Evolutionary conservation across 1,284 basidiomycete species (phyloP).

Genomic region (Cryptococcus amylolentus): DNA sequence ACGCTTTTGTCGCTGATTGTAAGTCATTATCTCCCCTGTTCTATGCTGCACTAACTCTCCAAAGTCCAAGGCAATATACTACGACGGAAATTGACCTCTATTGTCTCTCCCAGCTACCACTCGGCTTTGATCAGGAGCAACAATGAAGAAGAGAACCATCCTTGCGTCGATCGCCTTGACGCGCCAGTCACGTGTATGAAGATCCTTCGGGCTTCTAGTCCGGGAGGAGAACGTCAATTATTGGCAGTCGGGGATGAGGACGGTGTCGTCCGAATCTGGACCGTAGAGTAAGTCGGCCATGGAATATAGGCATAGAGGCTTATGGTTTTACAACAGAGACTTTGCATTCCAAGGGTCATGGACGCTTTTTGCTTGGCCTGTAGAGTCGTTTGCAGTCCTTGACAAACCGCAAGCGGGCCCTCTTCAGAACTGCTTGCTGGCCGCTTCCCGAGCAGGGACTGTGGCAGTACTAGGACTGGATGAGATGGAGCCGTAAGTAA

Average conservation of each 20-base stretch:
- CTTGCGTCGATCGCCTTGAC: constrained; percentile 30
- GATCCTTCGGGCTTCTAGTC: constrained; percentile 5
- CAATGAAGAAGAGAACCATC: not conserved
- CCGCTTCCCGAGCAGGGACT: constrained; percentile 73
- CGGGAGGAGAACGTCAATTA: constrained; percentile 10
- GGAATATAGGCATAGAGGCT: not conserved
- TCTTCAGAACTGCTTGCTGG: constrained; percentile 67
- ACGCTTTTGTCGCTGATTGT: constrained; percentile 19
- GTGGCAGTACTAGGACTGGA: constrained; percentile 74
- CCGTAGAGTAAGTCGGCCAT: constrained; percentile 22
- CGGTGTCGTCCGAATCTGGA: constrained; percentile 42
- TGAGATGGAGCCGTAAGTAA: constrained; percentile 67
- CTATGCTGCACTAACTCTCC: not conserved
- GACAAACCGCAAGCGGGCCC: constrained; percentile 52
- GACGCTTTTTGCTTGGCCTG: constrained; percentile 53
- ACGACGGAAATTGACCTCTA: constrained; percentile 4
- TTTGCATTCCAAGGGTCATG: constrained; percentile 31
- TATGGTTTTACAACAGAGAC: constrained; percentile 14
- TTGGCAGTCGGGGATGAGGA: constrained; percentile 46
- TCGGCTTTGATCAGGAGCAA: no score
- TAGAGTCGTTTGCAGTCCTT: constrained; percentile 23
- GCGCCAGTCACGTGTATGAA: constrained; percentile 31
- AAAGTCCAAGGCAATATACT: constrained; percentile 21
- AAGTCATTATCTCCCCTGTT: constrained; percentile 1
- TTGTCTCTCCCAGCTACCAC: no score